Base-by-base conservation (phyloP, 2,329 filamentous ascomycete genomes). In the Paracoccidioides lutzii region DNA sequence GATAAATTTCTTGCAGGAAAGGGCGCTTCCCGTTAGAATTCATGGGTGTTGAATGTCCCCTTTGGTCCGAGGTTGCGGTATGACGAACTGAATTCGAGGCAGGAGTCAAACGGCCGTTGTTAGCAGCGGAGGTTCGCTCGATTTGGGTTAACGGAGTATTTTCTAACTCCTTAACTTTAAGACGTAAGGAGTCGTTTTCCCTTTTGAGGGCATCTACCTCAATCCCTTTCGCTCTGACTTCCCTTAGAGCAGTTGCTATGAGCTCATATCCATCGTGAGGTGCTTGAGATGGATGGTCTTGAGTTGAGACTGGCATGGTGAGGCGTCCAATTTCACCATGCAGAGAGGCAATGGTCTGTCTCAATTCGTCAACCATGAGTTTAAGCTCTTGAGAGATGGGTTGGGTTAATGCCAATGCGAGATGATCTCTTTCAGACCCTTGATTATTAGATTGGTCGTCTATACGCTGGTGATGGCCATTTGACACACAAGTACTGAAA, bases 211-310 rank as follows among this genome's bases (percentile, higher is more conserved):
- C 14, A 15, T 52, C 49, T 32, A 52, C 15, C 32, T 52, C 37
- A 42, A 52, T 42, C 37, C 28, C 49, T 37, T 52, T 52, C 4
- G 49, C 49, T 52, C 49, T 30, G 15, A 52, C 49, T 42, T 52
- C 49, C 38, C 49, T 42, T 38, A 41, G 33, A 30, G 49, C 49
- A 2, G 49, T 52, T 5, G 49, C 49, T 8, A 52, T 52, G n/a
- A 52, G 38, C 32, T 52, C 49, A 42, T 41, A 52, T 2, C 37
- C 49, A 42, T 52, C 49, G 42, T n/a, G 35, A 3, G 22, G 49
- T 52, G 9, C 37, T 52, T 52, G 49, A 8, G 28, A 28, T 35
- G 22, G 8, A 30, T 52, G 15, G 12, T 40, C 22, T 51, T 9
- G 7, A 10, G 48, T 28, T 28, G 35, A 14, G 5, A 33, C 15